These are phyloP conservation scores for Solanum lycopersicoides DNA, from an alignment of 257 asterid genomes.

Conservation along the genomic window DNA sequence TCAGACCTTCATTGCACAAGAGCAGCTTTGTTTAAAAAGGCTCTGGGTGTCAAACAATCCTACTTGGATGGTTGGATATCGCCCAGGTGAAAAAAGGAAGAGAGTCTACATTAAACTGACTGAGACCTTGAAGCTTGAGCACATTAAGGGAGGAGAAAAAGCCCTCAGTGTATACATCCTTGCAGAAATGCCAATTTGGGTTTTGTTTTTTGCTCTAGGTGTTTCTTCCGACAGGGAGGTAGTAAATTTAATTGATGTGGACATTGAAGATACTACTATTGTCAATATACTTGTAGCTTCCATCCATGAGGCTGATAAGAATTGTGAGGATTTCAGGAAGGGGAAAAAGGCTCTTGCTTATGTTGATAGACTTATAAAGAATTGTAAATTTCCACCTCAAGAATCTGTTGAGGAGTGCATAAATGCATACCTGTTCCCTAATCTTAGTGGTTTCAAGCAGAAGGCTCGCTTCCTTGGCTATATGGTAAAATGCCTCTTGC, in stretches of 20 bases:
- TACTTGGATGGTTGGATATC: conserved; percentile 59
- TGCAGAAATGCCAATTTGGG: conserved; percentile 74
- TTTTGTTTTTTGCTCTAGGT: conserved; percentile 81
- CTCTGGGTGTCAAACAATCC: conserved; percentile 66
- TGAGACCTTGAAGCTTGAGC: conserved; percentile 41
- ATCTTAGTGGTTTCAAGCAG: conserved; percentile 40
- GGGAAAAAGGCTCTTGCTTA: conserved; percentile 31
- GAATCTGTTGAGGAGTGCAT: conserved; percentile 73
- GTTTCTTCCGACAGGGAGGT: conserved; percentile 61
- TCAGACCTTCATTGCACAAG: conserved; percentile 95
- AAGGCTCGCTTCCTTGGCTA: conserved; percentile 80
- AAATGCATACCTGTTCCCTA: conserved; percentile 46
- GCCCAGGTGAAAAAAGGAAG: conserved; percentile 36
- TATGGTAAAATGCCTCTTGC: conserved; percentile 82
- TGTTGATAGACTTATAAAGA: conserved; percentile 38
- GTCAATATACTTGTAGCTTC: conserved; percentile 58
- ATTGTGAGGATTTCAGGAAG: conserved; percentile 54
- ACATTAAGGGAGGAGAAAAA: conserved; percentile 47
- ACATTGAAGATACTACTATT: conserved; percentile 32
- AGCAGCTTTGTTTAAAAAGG: conserved; percentile 68
- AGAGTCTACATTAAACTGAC: conserved; percentile 59
- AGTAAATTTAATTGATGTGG: conserved; percentile 49
- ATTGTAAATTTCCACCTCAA: conserved; percentile 53
- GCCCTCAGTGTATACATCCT: conserved; percentile 52
- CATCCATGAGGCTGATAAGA: conserved; percentile 64